These are phyloP conservation scores for Insectozyma bohioensis DNA, from an alignment of 1,139 yeast species.

Conservation along the genomic window DNA sequence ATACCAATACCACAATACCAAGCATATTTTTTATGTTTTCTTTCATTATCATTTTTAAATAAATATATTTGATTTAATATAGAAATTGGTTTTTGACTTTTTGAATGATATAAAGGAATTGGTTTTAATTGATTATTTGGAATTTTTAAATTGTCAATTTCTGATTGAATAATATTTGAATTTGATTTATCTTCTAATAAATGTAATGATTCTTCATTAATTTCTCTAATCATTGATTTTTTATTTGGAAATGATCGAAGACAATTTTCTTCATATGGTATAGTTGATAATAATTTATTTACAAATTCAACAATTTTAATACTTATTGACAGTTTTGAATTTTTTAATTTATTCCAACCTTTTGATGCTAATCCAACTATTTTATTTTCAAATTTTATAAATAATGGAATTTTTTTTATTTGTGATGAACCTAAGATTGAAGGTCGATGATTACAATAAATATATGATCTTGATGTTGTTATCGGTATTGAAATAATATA, in stretches of 20 bases:
- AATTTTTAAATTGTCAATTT: conserved; percentile 29
- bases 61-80: conserved; percentile 33
- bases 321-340: conserved; percentile 40
- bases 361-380: conserved; percentile 36
- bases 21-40: conserved; percentile 35
- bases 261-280: conserved; percentile 55
- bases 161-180: conserved; percentile 29
- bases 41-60: conserved; percentile 27
- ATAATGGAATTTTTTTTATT: conserved; percentile 28
- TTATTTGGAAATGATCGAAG: conserved; percentile 53
- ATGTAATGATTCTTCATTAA: conserved; percentile 27
- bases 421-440: conserved; percentile 27
- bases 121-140: conserved; percentile 36
- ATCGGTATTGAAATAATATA: conserved; percentile 62
- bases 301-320: conserved; percentile 36
- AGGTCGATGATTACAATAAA: conserved; percentile 60
- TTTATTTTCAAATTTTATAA: conserved; percentile 40
- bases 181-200: conserved; percentile 8
- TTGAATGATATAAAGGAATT: conserved; percentile 44
- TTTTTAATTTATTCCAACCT: conserved; percentile 47
- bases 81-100: conserved; percentile 32
- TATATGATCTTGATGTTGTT: conserved; percentile 52
- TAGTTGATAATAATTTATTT: conserved; percentile 36
- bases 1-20: conserved; percentile 56
- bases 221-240: conserved; percentile 47